These are phyloP conservation scores for Starmerella ratchasimensis DNA, from an alignment of 805 yeast genomes.

Conservation along the genomic window DNA sequence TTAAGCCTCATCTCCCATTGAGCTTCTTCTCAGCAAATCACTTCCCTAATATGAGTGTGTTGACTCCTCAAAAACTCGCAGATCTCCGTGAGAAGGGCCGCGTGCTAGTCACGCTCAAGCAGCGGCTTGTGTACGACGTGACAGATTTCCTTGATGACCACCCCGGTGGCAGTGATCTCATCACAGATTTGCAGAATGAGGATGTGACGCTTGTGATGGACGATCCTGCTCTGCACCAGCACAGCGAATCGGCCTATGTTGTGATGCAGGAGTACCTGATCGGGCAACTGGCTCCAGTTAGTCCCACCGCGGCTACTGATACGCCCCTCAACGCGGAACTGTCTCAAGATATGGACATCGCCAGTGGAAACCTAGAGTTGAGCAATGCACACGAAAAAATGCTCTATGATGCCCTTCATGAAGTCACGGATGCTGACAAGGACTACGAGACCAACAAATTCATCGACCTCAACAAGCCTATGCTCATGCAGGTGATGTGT, in stretches of 20 bases:
- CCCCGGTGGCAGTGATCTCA: conserved; percentile 52
- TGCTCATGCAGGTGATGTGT: conserved; percentile 64
- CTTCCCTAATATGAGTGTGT: too few relatives aligned
- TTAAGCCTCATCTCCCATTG: too few relatives aligned
- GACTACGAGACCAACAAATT: conserved; percentile 73
- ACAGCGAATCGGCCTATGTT: conserved; percentile 74
- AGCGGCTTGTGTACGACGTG: conserved; percentile 75
- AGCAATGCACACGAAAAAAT: conserved; percentile 14
- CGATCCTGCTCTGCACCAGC: conserved; percentile 59
- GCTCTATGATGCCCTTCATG: conserved; percentile 34
- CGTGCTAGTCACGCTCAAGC: conserved; percentile 61
- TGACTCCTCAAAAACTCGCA: conserved; percentile 9
- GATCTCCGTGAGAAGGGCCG: conserved; percentile 18
- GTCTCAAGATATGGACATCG: conserved; percentile 36
- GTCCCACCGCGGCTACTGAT: neutral
- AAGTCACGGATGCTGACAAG: conserved; percentile 60
- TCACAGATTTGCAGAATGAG: conserved; percentile 29
- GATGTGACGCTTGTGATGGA: conserved; percentile 56
- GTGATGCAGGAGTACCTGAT: conserved; percentile 69
- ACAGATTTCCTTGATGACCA: conserved; percentile 60
- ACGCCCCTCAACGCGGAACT: neutral
- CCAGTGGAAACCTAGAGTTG: conserved; percentile 14
- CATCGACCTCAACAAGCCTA: conserved; percentile 70
- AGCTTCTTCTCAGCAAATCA: too few relatives aligned
- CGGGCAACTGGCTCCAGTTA: conserved; percentile 31